Base-by-base conservation (phyloP, 1,284 basidiomycete genomes). In the Fistulinella cinereoalba region DNA sequence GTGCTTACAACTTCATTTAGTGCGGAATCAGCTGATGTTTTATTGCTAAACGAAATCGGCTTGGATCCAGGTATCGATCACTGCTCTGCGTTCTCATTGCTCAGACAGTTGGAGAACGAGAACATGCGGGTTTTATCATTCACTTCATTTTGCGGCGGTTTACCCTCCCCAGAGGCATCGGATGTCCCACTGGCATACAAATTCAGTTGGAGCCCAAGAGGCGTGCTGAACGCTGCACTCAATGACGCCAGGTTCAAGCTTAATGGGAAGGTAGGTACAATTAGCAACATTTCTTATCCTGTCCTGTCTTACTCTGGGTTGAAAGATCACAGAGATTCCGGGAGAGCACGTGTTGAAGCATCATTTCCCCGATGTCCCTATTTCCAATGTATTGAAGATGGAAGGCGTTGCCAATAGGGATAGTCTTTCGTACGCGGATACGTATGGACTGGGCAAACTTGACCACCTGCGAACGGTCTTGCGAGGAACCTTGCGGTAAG, bases 31-130 rank as follows among this genome's bases (percentile, higher is more conserved):
- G 77, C 81, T 0, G 79, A 82, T 37, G 81, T 97, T 15, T 71
- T 95, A 1, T 72, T 97, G 1, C 76, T 97, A 37, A 96, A 94
- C 58, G 95, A 97, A 69, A 92, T 97, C 39, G 94, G 94, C 2
- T 73, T 97, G 0, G 95, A 97, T 66, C 94, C 94, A 0, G 94
- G 94, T n/a, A 89, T 97, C 53, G 95, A 98, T 68, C 94, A 97
- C 61, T 87, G 88, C 65, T 92, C 90, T 18, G 93, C 94, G 0
- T 81, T 94, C 63, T 80, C 85, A 3, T 74, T 97, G 27, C 71
- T 95, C 27, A 71, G 76, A 44, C 69, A 73, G 41, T 65, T 91
- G 2, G 74, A 80, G 37, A 67, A 72, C 1, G 71, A 86, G 55
- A 74, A 76, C 12, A 85, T 86, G 61, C 70, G 74, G 3, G 76